These are phyloP conservation scores for Centella asiatica DNA, from an alignment of 129 eudicot species.

Conservation along the genomic window DNA sequence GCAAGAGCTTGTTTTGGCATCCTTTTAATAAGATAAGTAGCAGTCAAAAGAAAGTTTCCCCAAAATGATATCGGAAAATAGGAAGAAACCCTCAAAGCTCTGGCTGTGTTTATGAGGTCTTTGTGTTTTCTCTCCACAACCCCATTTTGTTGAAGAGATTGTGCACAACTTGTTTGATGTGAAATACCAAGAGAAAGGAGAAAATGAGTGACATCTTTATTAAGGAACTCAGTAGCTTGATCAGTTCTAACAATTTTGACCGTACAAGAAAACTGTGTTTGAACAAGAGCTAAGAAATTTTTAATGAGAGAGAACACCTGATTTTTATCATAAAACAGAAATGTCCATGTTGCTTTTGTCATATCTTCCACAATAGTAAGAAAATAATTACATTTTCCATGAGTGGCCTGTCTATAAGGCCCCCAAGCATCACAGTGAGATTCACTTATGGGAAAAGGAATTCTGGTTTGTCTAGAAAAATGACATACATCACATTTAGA, in stretches of 20 bases:
- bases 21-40: not conserved
- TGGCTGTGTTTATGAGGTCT: not conserved
- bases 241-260: not conserved
- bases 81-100: not conserved
- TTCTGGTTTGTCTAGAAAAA: too few species aligned
- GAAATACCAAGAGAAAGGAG: not conserved
- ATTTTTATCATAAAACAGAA: not conserved
- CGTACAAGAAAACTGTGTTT: not conserved
- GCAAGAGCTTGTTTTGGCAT: not conserved
- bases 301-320: not conserved
- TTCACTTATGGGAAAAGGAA: not conserved
- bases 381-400: not conserved
- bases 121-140: not conserved
- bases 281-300: not conserved
- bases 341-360: not conserved
- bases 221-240: not conserved
- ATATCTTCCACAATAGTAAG: not conserved
- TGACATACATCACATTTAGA: too few species aligned
- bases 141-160: not conserved
- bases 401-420: not conserved
- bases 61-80: not conserved
- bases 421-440: not conserved
- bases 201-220: not conserved
- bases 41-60: not conserved
- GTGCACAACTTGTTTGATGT: not conserved